Evolutionary conservation across 1,139 yeast genomes (phyloP).

Genomic region (Sugiyamaella paludigena): DNA sequence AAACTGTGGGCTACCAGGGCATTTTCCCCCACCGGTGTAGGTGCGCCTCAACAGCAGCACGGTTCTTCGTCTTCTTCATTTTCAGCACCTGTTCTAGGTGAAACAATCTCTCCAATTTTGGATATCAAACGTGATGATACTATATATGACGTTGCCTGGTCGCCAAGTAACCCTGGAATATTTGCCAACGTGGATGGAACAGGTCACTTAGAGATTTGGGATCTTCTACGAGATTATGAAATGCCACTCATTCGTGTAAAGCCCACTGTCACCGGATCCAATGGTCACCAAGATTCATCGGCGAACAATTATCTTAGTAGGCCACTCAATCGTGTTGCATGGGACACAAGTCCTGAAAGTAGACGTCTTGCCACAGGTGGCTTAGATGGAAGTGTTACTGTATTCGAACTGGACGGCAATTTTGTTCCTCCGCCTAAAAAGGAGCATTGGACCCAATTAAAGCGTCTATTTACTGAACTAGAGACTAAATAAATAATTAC

Average conservation of each 20-base stretch:
- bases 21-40: slow-evolving; percentile 5
- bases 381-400: slow-evolving; percentile 36
- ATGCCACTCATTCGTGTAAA: slow-evolving; percentile 40
- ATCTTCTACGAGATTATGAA: slow-evolving; percentile 43
- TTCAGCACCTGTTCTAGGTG: slow-evolving; percentile 5
- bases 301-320: slow-evolving; percentile 16
- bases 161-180: slow-evolving; percentile 45
- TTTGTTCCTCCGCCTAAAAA: slow-evolving; percentile 22
- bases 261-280: slow-evolving; percentile 18
- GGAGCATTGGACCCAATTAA: slow-evolving; percentile 26
- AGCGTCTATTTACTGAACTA: slow-evolving; percentile 14
- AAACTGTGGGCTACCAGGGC: slow-evolving; percentile 39
- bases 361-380: slow-evolving; percentile 39
- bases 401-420: slow-evolving; percentile 32
- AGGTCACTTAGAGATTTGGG: slow-evolving; percentile 56
- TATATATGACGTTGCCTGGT: slow-evolving; percentile 45
- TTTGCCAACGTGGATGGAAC: slow-evolving; percentile 51
- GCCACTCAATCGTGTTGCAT: slow-evolving; percentile 33
- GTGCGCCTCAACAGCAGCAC: too few species aligned
- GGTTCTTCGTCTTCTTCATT: too few species aligned
- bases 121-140: slow-evolving; percentile 42
- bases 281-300: slow-evolving; percentile 2
- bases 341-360: slow-evolving; percentile 29
- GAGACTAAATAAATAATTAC: slow-evolving; percentile 3
- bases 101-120: slow-evolving; percentile 23